phyloP scores from a whole-genome alignment of 371 early-diverging fungal species.

The Fennellomyces sp. region DNA sequence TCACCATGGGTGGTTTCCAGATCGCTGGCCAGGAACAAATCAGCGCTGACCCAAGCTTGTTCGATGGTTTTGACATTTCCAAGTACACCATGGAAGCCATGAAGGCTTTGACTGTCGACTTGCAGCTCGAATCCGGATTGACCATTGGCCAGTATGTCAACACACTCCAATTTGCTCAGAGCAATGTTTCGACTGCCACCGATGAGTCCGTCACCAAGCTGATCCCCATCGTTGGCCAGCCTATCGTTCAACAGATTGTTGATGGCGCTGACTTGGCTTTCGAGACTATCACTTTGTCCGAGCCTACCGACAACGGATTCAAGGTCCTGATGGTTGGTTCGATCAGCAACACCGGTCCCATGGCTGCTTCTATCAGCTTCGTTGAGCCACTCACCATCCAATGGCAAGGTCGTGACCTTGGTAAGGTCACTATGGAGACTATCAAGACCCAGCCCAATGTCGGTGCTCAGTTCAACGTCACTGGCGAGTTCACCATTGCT shows the following conservation, averaged over 20 bases:
- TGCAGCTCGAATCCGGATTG: slow-evolving; percentile 45
- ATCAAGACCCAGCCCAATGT: slow-evolving; percentile 48
- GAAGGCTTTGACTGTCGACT: slow-evolving; percentile 51
- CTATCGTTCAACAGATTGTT: slow-evolving; percentile 57
- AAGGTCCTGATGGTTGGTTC: slow-evolving; percentile 51
- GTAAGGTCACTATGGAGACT: slow-evolving; percentile 51
- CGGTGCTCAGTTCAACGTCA: slow-evolving; percentile 52
- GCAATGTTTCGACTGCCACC: slow-evolving; percentile 41
- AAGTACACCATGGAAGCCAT: slow-evolving; percentile 52
- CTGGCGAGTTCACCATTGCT: slow-evolving; percentile 48
- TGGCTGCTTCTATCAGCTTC: slow-evolving; percentile 60
- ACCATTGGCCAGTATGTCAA: slow-evolving; percentile 55
- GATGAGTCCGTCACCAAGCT: slow-evolving; percentile 46
- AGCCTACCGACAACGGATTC: slow-evolving; percentile 48
- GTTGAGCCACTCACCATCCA: slow-evolving; percentile 48
- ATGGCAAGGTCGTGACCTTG: slow-evolving; percentile 50
- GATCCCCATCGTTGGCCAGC: slow-evolving; percentile 56
- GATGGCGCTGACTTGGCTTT: slow-evolving; percentile 51
- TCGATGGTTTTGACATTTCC: slow-evolving; percentile 48
- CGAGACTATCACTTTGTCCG: slow-evolving; percentile 46
- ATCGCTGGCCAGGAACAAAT: slow-evolving; percentile 38
- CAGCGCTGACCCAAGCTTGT: slow-evolving; percentile 35
- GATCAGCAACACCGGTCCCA: slow-evolving; percentile 58
- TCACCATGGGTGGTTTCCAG: slow-evolving; percentile 45
- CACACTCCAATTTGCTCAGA: slow-evolving; percentile 50